A percentile compares a stretch with the other conserved stretches of the same genome.
phyloP scores from a whole-genome alignment of 306 rosid species.

The Aeschynomene evenia region DNA sequence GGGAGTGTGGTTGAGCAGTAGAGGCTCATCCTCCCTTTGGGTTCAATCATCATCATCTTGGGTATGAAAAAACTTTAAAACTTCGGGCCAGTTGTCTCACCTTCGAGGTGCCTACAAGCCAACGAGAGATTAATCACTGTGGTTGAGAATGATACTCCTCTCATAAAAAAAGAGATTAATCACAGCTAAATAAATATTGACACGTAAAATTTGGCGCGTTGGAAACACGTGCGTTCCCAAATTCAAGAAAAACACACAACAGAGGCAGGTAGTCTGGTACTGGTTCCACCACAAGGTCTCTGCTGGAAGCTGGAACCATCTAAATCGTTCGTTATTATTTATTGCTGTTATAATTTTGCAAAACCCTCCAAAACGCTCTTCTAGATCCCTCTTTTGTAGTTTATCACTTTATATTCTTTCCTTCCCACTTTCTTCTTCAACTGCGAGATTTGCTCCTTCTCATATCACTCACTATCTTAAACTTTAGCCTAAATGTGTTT shows the following conservation, averaged over 20 bases:
- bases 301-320: slow-evolving; percentile 31
- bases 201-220: not conserved
- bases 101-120: too few species aligned
- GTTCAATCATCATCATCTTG: too few species aligned
- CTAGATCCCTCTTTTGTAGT: slow-evolving; percentile 51
- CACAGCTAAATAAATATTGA: not conserved
- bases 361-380: slow-evolving; percentile 37
- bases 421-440: not conserved
- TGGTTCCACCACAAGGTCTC: not conserved
- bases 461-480: not conserved
- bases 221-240: not conserved
- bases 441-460: not conserved
- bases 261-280: too few species aligned
- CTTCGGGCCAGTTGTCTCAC: too few species aligned
- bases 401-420: slow-evolving; percentile 1
- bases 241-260: not conserved
- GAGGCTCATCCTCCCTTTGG: too few species aligned
- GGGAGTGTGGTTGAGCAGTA: too few species aligned
- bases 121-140: too few species aligned
- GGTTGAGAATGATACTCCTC: too few species aligned
- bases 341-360: too few species aligned
- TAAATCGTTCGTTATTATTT: slow-evolving; percentile 12
- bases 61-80: too few species aligned
- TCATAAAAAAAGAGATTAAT: too few species aligned
- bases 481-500: not conserved